Evolutionary conservation across 768 basidiomycete species (phyloP), one percentile per base, ranked within the genome.

Genomic region (Boletus tylopilopsis): DNA sequence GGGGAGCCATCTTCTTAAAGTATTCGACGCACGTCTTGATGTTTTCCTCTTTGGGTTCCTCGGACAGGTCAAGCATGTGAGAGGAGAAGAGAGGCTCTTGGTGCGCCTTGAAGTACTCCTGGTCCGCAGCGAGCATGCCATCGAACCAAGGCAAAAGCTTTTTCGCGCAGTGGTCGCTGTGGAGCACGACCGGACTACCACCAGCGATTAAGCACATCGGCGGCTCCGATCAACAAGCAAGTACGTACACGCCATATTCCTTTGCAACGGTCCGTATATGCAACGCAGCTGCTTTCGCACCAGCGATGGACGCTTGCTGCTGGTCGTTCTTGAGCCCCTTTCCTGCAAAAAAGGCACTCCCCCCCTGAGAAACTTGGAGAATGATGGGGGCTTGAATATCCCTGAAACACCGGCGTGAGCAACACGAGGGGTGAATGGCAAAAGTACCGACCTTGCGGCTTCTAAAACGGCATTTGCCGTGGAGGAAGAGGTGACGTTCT

Each of bases 81-180:
- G 93, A 96, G 50, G 91, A 92, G 78, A 92, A 94, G 42, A 94
- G 82, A 23, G 90, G 76, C 64, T 90, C 91, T 50, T 84, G 79
- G 75, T 98, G 85, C 57, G 82, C 73, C 71, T 89, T 92, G 80
- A 76, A 96, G 77, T 95, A 94, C 18, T 78, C 88, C 73, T 96
- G 89, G 63, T 99, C 87, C 45, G 94, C 95, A 42, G 82, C 88
- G 67, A 98, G 90, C 96, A 99, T 97, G 48, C 93, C 95, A 70
- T 99, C 96, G 71, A 97, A 94, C 96, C 96, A 99, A 5, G 88
- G 94, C 48, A 99, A 83, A 56, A 98, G 90, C 72, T 99, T 98
- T 63, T 95, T 75, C 13, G 96, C 96, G 67, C 96, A 99, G 77
- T 99, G 96, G 72, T 99, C 96, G 53, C 90, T 87, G 85, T 99